Percentiles rank a stretch among this genome's conserved stretches.
These are phyloP conservation scores for Nakaseomyces glabratus DNA, from an alignment of 1,139 yeast species.

Conservation along the genomic window DNA sequence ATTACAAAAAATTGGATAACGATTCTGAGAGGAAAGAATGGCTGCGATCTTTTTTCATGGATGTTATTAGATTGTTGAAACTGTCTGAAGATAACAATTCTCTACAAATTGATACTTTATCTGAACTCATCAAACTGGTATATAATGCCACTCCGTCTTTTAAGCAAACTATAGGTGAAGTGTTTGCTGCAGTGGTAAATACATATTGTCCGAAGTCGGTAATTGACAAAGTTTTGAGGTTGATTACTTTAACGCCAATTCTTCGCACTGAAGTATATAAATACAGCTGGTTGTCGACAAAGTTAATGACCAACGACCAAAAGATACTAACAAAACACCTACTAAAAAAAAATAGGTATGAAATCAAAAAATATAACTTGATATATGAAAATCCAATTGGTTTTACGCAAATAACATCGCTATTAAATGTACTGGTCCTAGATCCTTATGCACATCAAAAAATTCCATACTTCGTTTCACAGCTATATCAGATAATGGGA, in stretches of 20 bases:
- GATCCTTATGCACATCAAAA: conserved; percentile 37
- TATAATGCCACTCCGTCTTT: conserved; percentile 2
- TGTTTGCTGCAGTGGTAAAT: conserved; percentile 17
- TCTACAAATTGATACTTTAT: background rate
- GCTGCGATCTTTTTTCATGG: background rate
- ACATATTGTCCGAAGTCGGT: conserved; percentile 13
- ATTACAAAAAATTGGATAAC: background rate
- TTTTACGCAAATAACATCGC: conserved; percentile 55
- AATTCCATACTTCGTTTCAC: conserved; percentile 41
- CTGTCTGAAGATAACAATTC: background rate
- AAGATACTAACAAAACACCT: conserved; percentile 18
- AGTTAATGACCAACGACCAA: conserved; percentile 18
- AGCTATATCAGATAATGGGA: conserved; percentile 57
- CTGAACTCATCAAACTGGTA: background rate
- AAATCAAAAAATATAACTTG: conserved; percentile 64
- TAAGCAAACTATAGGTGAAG: conserved; percentile 18
- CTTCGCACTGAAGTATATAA: conserved; percentile 21
- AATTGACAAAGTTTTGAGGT: conserved; percentile 12
- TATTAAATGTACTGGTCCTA: conserved; percentile 40
- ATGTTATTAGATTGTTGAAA: background rate
- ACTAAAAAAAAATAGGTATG: conserved; percentile 37
- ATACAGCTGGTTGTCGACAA: conserved; percentile 21
- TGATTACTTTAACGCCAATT: conserved; percentile 11
- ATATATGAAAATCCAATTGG: conserved; percentile 80
- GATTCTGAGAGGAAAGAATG: conserved; percentile 4